Base-by-base conservation (phyloP, 257 asterid species). In the Scutellaria baicalensis region DNA sequence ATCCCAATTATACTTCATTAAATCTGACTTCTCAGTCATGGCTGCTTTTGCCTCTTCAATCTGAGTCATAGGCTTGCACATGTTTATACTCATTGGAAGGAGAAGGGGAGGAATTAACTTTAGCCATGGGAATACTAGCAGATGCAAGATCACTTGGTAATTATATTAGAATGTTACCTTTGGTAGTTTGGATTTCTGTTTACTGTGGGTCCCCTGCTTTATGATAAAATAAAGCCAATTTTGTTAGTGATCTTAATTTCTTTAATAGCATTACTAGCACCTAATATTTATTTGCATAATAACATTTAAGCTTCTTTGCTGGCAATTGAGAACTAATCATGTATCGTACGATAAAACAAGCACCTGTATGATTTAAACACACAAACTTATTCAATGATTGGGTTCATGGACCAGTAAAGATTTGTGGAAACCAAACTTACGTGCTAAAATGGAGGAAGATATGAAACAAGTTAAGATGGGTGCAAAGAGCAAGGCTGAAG, bases 351-450 rank as follows among this genome's bases (percentile, higher is more conserved):
- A 49, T 57, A 68, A 38, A 59, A 70, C 33, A 40, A 49, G 42
- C 61, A 20, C 21, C 38, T 62, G 18, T 48, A 59, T 63, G 21
- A 62, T 66, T 49, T 21, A 21, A 64, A 64, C 17, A 50, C 44
- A 31, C 55, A 20, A n/a, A 17, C 8, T 48, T 68, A 6, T 70
- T 45, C 23, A 74, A 77, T 69, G 73, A 58, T 62, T 66, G 66
- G 69, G 77, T 38, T 70, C 38, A 60, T 69, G 61, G 38, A 52
- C 49, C 80, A 93, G 96, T 72, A 88, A 93, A 77, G 99, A 93
- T 80, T 77, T 93, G 79, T 89, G 99, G 97, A 93, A 93, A 81
- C 99, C 99, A 59, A 77, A 89, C 81, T 96, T 93, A 72, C 96
- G 99, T 67, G 87, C 96, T 73, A 77, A 74, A 85, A 87, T 91